Percentiles rank a stretch among this genome's conserved stretches.
These are phyloP conservation scores for Ceratopteris richardii DNA, from an alignment of 75 land plant species.

Conservation along the genomic window DNA sequence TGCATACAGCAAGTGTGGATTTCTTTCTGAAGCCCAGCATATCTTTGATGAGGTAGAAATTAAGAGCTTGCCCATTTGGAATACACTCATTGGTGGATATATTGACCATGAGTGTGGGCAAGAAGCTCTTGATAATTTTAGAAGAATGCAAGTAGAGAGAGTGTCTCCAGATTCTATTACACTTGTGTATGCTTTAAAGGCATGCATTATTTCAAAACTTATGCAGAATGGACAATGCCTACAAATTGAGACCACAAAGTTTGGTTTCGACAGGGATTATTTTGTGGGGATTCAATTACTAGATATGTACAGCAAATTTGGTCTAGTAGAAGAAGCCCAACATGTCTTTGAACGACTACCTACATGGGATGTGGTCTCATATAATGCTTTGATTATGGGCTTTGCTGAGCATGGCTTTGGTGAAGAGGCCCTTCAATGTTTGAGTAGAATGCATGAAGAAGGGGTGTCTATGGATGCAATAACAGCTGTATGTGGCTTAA, in stretches of 20 bases:
- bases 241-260: conserved; percentile 5
- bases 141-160: conserved; percentile 3
- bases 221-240: conserved; percentile 9
- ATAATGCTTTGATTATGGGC: conserved; percentile 25
- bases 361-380: conserved; percentile 12
- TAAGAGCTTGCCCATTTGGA: conserved; percentile 20
- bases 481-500: conserved; percentile 14
- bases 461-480: conserved; percentile 7
- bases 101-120: conserved; percentile 9
- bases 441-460: conserved; percentile 11
- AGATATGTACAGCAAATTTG: conserved; percentile 13
- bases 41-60: conserved; percentile 17
- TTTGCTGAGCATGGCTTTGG: conserved; percentile 19
- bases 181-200: conserved; percentile 6
- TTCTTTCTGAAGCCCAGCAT: conserved; percentile 6
- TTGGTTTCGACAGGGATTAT: conserved; percentile 10
- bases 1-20: conserved; percentile 14
- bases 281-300: conserved; percentile 26
- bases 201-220: conserved; percentile 1
- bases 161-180: conserved; percentile 10
- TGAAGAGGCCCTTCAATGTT: conserved; percentile 15
- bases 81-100: conserved; percentile 19
- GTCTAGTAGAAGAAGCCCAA: conserved; percentile 18
- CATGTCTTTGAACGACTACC: conserved; percentile 27
- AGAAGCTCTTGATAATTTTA: conserved; percentile 3